Conservation (phyloP, 192 early-diverging fungal genomes). For the Lobosporangium transversale region DNA sequence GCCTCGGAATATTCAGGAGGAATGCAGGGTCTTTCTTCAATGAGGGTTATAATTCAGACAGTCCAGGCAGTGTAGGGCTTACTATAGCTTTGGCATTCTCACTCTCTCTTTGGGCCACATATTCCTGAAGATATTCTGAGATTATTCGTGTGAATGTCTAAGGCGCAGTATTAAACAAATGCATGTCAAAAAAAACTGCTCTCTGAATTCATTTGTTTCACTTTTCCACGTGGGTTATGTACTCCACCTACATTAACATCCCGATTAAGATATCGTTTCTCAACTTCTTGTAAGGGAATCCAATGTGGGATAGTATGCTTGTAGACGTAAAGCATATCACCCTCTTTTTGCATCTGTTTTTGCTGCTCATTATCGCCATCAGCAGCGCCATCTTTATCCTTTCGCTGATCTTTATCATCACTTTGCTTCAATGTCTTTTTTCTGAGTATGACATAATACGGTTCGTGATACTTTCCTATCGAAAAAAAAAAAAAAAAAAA, state of each 20-base stretch:
- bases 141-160: slow-evolving; percentile 30
- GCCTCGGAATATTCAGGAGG: too few relatives aligned
- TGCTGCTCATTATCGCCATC: background rate
- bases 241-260: slow-evolving; percentile 52
- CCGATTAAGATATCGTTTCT: slow-evolving; percentile 50
- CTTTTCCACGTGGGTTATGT: too few relatives aligned
- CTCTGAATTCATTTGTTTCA: too few relatives aligned
- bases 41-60: too few relatives aligned
- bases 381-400: too few relatives aligned
- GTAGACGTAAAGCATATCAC: slow-evolving; percentile 14
- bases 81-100: too few relatives aligned
- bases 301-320: slow-evolving; percentile 63
- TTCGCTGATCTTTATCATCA: too few relatives aligned
- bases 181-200: background rate
- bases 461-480: slow-evolving; percentile 54
- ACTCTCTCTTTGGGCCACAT: slow-evolving; percentile 19
- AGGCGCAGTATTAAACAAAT: too few relatives aligned
- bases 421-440: background rate
- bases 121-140: slow-evolving; percentile 38
- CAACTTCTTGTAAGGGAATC: slow-evolving; percentile 53
- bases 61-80: too few relatives aligned
- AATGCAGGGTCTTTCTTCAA: too few relatives aligned
- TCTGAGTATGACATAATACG: slow-evolving; percentile 58
- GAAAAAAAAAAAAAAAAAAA: background rate
- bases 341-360: background rate